Percentiles rank a stretch among this genome's conserved stretches.
Conservation (phyloP, 208 protist species). For the Strigomonas galati region DNA sequence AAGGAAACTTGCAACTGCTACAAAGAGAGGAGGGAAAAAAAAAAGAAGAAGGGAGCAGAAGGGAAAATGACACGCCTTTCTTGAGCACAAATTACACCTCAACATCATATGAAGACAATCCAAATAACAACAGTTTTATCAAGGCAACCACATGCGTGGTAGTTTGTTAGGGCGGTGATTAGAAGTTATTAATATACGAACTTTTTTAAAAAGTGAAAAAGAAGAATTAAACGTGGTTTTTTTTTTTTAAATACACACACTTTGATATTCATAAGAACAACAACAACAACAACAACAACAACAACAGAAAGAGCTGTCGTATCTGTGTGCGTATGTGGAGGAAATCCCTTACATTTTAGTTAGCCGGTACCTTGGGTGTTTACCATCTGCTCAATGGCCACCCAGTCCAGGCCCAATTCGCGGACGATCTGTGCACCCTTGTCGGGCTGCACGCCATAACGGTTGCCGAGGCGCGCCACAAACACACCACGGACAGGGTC, state of each 20-base stretch:
- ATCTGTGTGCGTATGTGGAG: too few species aligned
- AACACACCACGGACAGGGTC: conserved; percentile 71
- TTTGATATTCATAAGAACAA: neutral
- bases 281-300: neutral
- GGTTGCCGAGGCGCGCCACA: conserved; percentile 67
- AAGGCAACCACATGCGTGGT: too few species aligned
- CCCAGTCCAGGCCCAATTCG: conserved; percentile 55
- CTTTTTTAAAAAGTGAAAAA: too few species aligned
- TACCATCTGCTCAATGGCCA: conserved; percentile 37
- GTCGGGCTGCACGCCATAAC: conserved; percentile 44
- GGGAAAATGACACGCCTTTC: neutral
- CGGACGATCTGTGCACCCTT: conserved; percentile 53
- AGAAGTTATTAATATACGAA: too few species aligned
- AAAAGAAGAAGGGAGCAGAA: neutral
- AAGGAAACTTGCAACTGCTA: conserved; percentile 6
- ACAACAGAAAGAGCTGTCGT: too few species aligned
- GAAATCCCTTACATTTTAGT: too few species aligned
- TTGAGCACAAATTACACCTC: too few species aligned
- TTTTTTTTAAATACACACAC: conserved; percentile 1
- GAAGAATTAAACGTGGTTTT: too few species aligned
- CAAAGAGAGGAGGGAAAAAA: neutral
- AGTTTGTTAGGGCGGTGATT: too few species aligned
- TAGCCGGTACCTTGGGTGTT: too few species aligned
- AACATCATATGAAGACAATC: too few species aligned
- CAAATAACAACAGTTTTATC: too few species aligned